Conservation (phyloP, 345 rosid species). For the Geranium brycei region DNA sequence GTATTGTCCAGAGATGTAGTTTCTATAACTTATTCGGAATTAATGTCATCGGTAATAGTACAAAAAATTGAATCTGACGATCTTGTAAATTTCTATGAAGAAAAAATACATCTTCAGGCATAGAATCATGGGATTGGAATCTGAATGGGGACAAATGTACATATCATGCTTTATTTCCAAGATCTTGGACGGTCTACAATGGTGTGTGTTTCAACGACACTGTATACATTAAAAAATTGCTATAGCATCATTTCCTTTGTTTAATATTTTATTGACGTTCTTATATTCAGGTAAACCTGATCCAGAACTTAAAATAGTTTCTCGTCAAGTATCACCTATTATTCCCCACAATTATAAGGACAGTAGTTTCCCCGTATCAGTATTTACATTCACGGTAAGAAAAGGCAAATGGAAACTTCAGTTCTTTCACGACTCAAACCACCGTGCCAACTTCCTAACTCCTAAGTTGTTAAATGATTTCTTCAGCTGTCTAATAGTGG, state of each 20-base stretch:
- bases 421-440: neutral
- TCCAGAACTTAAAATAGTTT: constrained; percentile 70
- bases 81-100: constrained; percentile 17
- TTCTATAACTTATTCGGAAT: neutral
- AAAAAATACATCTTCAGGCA: constrained; percentile 45
- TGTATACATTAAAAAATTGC: neutral
- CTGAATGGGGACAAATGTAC: constrained; percentile 64
- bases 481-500: constrained; percentile 67
- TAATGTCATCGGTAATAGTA: neutral
- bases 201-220: constrained; percentile 31
- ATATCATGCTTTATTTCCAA: constrained; percentile 87
- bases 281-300: constrained; percentile 72
- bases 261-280: constrained; percentile 3
- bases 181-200: constrained; percentile 87
- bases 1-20: neutral
- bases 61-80: neutral
- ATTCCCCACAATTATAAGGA: constrained; percentile 91
- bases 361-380: constrained; percentile 82
- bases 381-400: constrained; percentile 70
- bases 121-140: constrained; percentile 92
- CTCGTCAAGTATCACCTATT: constrained; percentile 83
- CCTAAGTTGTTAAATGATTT: neutral
- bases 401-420: neutral
- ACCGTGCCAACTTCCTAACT: neutral
- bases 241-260: neutral